Evolutionary conservation across 164 flowering plant genomes (phyloP).

Genomic region (Pachysandra terminalis): DNA sequence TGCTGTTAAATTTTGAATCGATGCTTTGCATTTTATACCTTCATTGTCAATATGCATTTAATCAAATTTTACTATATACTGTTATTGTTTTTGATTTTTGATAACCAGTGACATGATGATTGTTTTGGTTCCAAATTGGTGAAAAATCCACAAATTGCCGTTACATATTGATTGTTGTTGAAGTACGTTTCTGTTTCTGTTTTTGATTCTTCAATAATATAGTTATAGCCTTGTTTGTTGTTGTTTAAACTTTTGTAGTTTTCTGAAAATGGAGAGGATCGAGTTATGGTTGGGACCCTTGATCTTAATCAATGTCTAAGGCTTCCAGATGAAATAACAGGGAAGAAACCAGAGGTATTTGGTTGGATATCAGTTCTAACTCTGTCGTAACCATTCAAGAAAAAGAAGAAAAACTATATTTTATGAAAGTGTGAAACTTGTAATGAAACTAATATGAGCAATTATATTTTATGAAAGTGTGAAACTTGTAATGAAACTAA

Average conservation of each 20-base stretch:
- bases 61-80: neutral
- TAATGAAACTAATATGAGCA: neutral
- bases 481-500: neutral
- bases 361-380: neutral
- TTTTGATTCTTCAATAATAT: neutral
- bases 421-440: no score
- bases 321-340: conserved; percentile 88
- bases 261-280: conserved; percentile 56
- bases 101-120: neutral
- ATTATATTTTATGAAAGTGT: no score
- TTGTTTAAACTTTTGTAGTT: conserved; percentile 44
- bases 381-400: neutral
- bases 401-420: neutral
- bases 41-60: neutral
- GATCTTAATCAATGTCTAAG: conserved; percentile 80
- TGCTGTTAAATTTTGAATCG: neutral
- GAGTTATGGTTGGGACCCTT: conserved; percentile 83
- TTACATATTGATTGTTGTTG: neutral
- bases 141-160: neutral
- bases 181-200: neutral
- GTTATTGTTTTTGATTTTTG: neutral
- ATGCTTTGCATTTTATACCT: no score
- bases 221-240: conserved; percentile 4
- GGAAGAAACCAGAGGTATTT: conserved; percentile 77
- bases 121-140: no score